phyloP scores from a whole-genome alignment of 805 yeast genomes.

The Cephaloascus albidus region DNA sequence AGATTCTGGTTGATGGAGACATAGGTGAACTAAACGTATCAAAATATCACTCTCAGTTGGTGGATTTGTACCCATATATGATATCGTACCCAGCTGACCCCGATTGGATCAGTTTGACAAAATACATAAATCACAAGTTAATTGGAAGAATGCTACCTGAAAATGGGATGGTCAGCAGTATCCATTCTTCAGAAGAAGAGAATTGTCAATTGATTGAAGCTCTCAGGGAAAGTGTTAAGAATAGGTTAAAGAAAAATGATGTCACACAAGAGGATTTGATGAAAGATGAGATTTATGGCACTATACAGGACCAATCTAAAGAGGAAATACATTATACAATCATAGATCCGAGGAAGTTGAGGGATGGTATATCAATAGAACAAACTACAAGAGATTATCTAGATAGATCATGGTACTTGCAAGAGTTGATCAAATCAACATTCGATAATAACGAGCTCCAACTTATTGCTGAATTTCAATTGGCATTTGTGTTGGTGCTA shows the following conservation, averaged over 20 bases:
- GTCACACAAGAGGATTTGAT: constrained; percentile 6
- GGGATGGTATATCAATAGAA: constrained; percentile 22
- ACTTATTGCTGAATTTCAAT: constrained; percentile 45
- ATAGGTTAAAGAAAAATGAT: constrained; percentile 8
- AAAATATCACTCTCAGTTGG: constrained; percentile 15
- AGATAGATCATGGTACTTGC: constrained; percentile 56
- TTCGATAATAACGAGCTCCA: constrained; percentile 17
- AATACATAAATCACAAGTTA: constrained; percentile 12
- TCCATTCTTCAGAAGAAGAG: constrained; percentile 43
- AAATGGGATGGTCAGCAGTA: constrained; percentile 25
- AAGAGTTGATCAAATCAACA: constrained; percentile 14
- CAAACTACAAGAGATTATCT: constrained; percentile 40
- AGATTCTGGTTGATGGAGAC: constrained; percentile 11
- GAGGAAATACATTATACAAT: constrained; percentile 30
- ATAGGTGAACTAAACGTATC: constrained; percentile 19
- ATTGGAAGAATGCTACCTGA: constrained; percentile 15
- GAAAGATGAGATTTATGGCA: constrained; percentile 18
- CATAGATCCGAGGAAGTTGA: constrained; percentile 28
- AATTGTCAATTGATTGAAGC: constrained; percentile 27
- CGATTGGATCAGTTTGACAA: constrained; percentile 15
- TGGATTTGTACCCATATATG: constrained; percentile 26
- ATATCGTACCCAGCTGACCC: constrained; percentile 25
- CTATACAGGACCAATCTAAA: constrained; percentile 18
- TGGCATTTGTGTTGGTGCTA: constrained; percentile 37
- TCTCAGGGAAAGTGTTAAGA: constrained; percentile 17